phyloP scores from a whole-genome alignment of 345 rosid genomes.

The Heritiera fomes region DNA sequence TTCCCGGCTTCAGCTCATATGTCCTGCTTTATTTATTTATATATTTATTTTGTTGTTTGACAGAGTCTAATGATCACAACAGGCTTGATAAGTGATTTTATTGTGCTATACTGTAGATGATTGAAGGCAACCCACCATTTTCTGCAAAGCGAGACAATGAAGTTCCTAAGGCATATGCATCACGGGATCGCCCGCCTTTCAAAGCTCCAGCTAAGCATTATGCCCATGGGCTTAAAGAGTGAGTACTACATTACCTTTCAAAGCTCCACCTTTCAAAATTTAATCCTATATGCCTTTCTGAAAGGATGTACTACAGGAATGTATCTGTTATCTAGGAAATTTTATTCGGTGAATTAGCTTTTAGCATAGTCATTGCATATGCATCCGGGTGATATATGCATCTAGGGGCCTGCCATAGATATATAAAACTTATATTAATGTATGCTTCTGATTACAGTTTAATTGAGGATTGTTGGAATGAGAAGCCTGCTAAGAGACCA shows the following conservation, averaged over 20 bases:
- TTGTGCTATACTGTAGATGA: slow-evolving; percentile 53
- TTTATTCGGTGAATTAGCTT: not conserved
- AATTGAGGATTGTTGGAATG: slow-evolving; percentile 90
- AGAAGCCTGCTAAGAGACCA: slow-evolving; percentile 77
- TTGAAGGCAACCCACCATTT: slow-evolving; percentile 84
- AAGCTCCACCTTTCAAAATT: not conserved
- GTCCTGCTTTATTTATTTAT: not conserved
- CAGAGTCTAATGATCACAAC: not conserved
- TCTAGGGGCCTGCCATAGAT: not conserved
- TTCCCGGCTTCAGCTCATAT: not conserved
- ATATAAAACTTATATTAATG: not conserved
- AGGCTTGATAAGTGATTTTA: slow-evolving; percentile 22
- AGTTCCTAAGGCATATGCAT: slow-evolving; percentile 56
- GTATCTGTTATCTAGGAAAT: slow-evolving; percentile 1
- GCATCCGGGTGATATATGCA: not conserved
- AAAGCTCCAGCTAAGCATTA: slow-evolving; percentile 72
- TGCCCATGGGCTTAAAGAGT: slow-evolving; percentile 86
- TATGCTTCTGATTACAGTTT: slow-evolving; percentile 43
- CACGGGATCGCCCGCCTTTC: slow-evolving; percentile 60
- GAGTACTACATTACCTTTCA: slow-evolving; percentile 24
- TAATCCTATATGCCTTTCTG: not conserved
- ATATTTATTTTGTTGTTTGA: not conserved
- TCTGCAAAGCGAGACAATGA: slow-evolving; percentile 61
- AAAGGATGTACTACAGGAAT: not conserved
- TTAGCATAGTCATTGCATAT: not conserved